Conservation (phyloP, 2,329 filamentous ascomycete species). For the Paraconiothyrium brasiliense region DNA sequence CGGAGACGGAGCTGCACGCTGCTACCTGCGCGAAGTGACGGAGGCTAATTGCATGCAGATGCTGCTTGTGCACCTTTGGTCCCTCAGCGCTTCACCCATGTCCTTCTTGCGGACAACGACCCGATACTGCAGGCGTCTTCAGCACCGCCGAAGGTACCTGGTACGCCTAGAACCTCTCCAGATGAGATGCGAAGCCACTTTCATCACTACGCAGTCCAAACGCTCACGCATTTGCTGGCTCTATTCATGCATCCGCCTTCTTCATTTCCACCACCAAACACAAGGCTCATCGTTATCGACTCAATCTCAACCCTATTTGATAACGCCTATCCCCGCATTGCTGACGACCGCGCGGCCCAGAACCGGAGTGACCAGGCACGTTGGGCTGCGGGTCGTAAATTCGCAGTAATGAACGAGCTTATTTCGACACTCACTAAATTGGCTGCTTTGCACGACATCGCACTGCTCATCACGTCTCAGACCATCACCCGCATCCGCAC, state of each 20-base stretch:
- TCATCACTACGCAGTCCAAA: constrained; percentile 69
- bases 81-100: constrained; percentile 56
- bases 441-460: constrained; percentile 75
- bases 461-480: constrained; percentile 80
- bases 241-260: constrained; percentile 74
- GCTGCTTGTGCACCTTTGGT: constrained; percentile 63
- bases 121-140: constrained; percentile 13
- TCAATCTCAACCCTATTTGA: constrained; percentile 80
- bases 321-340: constrained; percentile 74
- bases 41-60: constrained; percentile 47
- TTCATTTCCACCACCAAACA: constrained; percentile 68
- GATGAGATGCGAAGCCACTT: constrained; percentile 61
- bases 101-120: constrained; percentile 47
- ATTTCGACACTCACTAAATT: constrained; percentile 71
- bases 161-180: constrained; percentile 17
- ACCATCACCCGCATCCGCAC: constrained; percentile 82
- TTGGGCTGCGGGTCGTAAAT: constrained; percentile 60
- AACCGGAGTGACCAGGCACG: constrained; percentile 55
- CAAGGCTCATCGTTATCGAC: constrained; percentile 79
- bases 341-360: constrained; percentile 55
- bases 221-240: constrained; percentile 74
- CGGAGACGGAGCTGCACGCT: constrained; percentile 22
- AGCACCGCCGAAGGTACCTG: constrained; percentile 25
- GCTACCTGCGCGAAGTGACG: constrained; percentile 15
- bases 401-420: constrained; percentile 73